phyloP scores from a whole-genome alignment of 2,329 filamentous ascomycete genomes.

The Alternaria consortialis region DNA sequence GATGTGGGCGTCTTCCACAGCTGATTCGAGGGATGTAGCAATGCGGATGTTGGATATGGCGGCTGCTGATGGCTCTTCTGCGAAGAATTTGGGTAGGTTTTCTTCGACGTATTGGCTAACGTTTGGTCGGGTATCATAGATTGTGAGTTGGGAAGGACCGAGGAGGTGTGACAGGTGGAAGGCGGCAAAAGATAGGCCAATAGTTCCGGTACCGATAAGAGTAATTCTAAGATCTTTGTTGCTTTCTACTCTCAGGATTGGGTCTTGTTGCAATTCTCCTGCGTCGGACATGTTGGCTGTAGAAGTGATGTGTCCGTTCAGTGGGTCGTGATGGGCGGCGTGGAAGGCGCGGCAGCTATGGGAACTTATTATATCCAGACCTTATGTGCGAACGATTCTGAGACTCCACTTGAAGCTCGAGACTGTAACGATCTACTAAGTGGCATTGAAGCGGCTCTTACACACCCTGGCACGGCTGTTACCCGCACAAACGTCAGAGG shows the following conservation, averaged over 20 bases:
- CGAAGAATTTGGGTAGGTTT: constrained; percentile 57
- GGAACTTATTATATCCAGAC: not conserved
- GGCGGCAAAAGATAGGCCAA: constrained; percentile 65
- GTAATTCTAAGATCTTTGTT: constrained; percentile 45
- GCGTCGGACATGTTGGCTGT: constrained; percentile 18
- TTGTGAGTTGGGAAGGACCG: constrained; percentile 53
- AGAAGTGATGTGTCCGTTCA: not conserved
- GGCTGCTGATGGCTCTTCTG: constrained; percentile 11
- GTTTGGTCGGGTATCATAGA: constrained; percentile 62
- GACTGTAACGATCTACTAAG: not conserved
- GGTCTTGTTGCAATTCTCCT: not conserved
- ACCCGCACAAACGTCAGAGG: constrained; percentile 6
- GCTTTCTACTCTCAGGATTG: not conserved
- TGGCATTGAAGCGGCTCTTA: constrained; percentile 8
- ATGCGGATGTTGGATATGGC: constrained; percentile 48
- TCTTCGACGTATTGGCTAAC: constrained; percentile 55
- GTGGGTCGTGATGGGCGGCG: not conserved
- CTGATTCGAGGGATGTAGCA: constrained; percentile 48
- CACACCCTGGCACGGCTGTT: constrained; percentile 1
- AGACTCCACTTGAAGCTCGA: not conserved
- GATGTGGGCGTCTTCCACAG: constrained; percentile 59
- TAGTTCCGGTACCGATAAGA: constrained; percentile 59
- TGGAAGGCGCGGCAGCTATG: not conserved
- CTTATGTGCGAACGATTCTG: not conserved
- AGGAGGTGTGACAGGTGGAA: constrained; percentile 60